These are phyloP conservation scores for Termitomyces titanicus DNA, from an alignment of 768 basidiomycete species.

Conservation along the genomic window DNA sequence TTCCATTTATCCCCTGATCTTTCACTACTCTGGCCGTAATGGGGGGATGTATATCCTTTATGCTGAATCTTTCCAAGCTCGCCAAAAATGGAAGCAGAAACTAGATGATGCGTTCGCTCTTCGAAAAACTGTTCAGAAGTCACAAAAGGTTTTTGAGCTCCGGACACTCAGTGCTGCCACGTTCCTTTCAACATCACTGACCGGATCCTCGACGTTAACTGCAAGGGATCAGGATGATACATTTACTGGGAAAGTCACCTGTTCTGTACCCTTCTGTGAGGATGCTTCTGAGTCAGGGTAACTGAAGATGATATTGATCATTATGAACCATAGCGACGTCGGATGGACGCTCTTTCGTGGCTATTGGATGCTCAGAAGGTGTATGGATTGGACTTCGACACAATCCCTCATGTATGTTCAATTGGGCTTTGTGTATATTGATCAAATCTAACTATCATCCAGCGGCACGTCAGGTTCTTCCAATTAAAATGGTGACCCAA, in stretches of 20 bases:
- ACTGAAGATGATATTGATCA: not conserved
- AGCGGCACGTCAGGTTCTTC: slow-evolving; percentile 91
- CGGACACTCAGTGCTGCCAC: slow-evolving; percentile 85
- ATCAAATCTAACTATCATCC: not conserved
- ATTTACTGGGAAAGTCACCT: slow-evolving; percentile 82
- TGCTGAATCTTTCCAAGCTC: slow-evolving; percentile 70
- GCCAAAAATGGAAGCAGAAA: slow-evolving; percentile 86
- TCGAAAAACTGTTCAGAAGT: slow-evolving; percentile 83
- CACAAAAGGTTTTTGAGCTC: slow-evolving; percentile 90
- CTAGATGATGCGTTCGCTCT: slow-evolving; percentile 84
- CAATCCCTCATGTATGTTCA: slow-evolving; percentile 70
- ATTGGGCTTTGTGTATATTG: not conserved
- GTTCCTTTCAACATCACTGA: slow-evolving; percentile 69
- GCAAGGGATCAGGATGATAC: slow-evolving; percentile 63
- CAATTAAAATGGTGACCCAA: slow-evolving; percentile 90
- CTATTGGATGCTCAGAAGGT: slow-evolving; percentile 92
- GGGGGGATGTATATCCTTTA: slow-evolving; percentile 85
- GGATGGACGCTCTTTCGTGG: slow-evolving; percentile 81
- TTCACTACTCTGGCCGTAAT: slow-evolving; percentile 55
- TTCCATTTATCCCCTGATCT: slow-evolving; percentile 82
- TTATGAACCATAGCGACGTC: slow-evolving; percentile 56
- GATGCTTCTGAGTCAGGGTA: slow-evolving; percentile 13
- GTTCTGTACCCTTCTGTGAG: slow-evolving; percentile 87
- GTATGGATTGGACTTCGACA: slow-evolving; percentile 96
- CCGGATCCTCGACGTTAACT: slow-evolving; percentile 36